Evolutionary conservation across 2,329 filamentous ascomycete genomes (phyloP), one percentile per base, ranked within the genome.

Genomic region (Penicillium fuscoglaucum): DNA sequence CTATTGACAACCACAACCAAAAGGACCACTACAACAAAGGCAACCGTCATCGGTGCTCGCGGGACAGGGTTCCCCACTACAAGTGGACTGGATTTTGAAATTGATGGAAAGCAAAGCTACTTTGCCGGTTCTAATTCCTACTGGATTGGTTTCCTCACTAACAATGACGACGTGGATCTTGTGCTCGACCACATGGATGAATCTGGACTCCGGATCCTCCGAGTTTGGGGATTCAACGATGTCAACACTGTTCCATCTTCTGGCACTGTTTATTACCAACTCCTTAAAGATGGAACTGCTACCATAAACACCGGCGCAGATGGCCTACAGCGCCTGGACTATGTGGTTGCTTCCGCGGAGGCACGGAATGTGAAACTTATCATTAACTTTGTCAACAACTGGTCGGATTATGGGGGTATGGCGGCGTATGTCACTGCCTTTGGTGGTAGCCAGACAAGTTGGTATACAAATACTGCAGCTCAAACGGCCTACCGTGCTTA

Each of bases 371-470:
- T 89, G 64, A 87, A 87, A 70, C 75, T 89, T 6, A 86, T 89
- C 60, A 84, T 73, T 55, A 72, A 71, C 59, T 73, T 73, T 41
- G 84, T 89, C 55, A 90, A 90, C 74, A 85, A 89, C 74, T 90
- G 87, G 86, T 78, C 78, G 46, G 87, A 90, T 67, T 89, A 87
- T 44, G 86, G 86, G 29, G 86, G 86, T 48, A 87, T 88, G 74
- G 76, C 78, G 12, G 82, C 83, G 1, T 88, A 87, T 65, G 79
- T 80, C 45, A 75, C 71, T 12, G 82, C 81, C 2, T 87, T 83
- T 56, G 84, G 83, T 39, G 81, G 80, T 50, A 70, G 70, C 55
- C 77, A 83, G 58, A 77, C 76, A 15, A 75, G 76, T 7, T 89
- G 85, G 80, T 89, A 86, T 73, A 84, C 80, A 21, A 81, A 83